Evolutionary conservation across 371 early-diverging fungal species (phyloP), one percentile per base, ranked within the genome.

Genomic region (Mucor mucedo): DNA sequence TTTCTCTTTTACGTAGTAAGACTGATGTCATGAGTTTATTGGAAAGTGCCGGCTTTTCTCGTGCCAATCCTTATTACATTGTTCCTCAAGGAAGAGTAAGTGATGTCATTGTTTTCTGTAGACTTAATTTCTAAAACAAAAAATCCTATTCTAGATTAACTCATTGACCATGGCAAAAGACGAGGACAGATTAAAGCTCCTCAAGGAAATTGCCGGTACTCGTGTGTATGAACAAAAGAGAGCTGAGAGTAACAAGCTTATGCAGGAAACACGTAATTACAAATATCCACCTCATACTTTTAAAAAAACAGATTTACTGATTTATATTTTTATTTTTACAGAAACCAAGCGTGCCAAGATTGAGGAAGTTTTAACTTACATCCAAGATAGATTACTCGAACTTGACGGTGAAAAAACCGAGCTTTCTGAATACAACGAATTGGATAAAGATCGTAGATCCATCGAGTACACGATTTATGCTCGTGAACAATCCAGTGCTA

Each of bases 131-230:
- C 44, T 6, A 21, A 32, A 39, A 39, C 11, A 14, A 4, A 41
- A 21, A 10, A n/a, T n/a, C 41, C 93, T 60, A 8, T 50, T 21
- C 4, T 50, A 50, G 50, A 30, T 50, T 30, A 96, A 90, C 5
- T 89, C 95, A 3, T 83, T 99, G 56, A 97, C 98, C 0, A 94
- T 95, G 52, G 94, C 98, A 3, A 94, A 94, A 69, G 98, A 98
- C 69, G 69, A 75, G 40, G 98, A 98, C 74, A 84, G 99, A 6
- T 77, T 98, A 42, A 86, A 91, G 49, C 72, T 99, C 39, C 86
- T 99, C 14, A 98, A 98, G 71, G 98, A 99, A 63, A 95, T 99
- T 40, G 98, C 99, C 14, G 99, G 99, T 55, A 99, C 98, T 5
- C 83, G 90, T 21, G 94, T 98, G 3, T 99, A 99, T 75, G 99